Base-by-base conservation (phyloP, 257 asterid genomes). In the Agastache rugosa region DNA sequence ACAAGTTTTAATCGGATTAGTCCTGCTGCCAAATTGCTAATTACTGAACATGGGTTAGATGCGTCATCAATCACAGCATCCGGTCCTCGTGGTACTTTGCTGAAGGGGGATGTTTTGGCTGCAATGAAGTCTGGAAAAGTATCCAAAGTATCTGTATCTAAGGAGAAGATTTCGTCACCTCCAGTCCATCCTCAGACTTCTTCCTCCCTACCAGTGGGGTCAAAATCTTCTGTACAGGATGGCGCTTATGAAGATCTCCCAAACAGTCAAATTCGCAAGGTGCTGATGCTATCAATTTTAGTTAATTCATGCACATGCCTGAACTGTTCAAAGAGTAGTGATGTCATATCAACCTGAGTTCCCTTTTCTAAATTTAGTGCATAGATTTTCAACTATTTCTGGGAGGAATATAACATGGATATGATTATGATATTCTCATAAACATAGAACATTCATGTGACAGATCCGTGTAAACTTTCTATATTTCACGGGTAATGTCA, bases 231-330 rank as follows among this genome's bases (percentile, higher is more conserved):
- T 61, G 75, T 69, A 69, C 88, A 83, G 72, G 86, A 81, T 51
- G 92, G 78, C 85, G 82, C 88, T 73, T 86, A 89, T 86, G 95
- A 81, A 77, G 99, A 95, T 84, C 66, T 89, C 14, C 95, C 96
- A 66, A 92, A 93, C 78, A 95, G 90, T 86, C 99, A 92, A 87
- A 93, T 95, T 78, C 94, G 98, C 79, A 95, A 92, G 99, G 99
- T 95, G 80, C 72, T 62, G 71, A 3, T 42, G 59, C 62, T 63
- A 19, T 71, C 51, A 50, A 51, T 59, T 54, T 48, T 47, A 75
- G 37, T 48, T 67, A 65, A 70, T 31, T 51, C 74, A 61, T 60
- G 69, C 41, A 48, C 29, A 17, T 22, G 16, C 6, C 17, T 54
- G 56, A 51, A 16, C 44, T n/a, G 35, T 63, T 67, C 61, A 54